Base-by-base conservation (phyloP, 139 green algal species). In the Pseudopediastrum boryanum region DNA sequence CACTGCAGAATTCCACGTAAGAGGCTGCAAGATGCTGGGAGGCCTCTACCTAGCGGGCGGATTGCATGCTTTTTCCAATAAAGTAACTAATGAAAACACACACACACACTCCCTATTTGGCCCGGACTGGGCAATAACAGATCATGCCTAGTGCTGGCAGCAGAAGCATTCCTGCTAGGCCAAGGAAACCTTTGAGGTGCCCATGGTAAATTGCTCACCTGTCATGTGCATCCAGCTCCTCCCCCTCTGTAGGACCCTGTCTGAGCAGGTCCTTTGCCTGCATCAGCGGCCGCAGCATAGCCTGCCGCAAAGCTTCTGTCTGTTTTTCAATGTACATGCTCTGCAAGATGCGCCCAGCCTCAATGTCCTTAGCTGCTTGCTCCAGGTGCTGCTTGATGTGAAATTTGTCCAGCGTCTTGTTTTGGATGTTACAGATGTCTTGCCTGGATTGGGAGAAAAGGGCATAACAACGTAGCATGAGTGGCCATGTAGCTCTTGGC, bases 331-430 rank as follows among this genome's bases (percentile, higher is more conserved):
- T 56, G 27, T 35, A 35, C 71, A 78, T 78, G n/a, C 36, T 59
- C 64, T 72, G 35, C 7, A 80, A 21, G 41, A 80, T 61, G n/a
- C 29, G 29, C 19, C 59, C 59, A 12, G 10, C 43, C 4, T 46
- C 29, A 27, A 80, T 77, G 29, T 89, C 82, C 9, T 81, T 36
- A 3, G 54, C 52, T 41, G 84, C 84, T 35, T 75, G 75, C 46
- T 84, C 68, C n/a, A 89, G 59, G 54, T 84, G 66, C 59, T 89
- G 75, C 71, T 85, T 84, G n/a, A 89, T 69, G 77, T 87, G 85
- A 79, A 89, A 89, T 50, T 68, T 56, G 54, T 89, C 85, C 58
- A 89, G 81, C 71, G 39, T 38, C 13, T 52, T 2, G 43, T 62
- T 69, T 29, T 82, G 76, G 0, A 77, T 66, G 3, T 35, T 41